Evolutionary conservation across 306 rosid species (phyloP), one percentile per base, ranked within the genome.

Genomic region (Cercis canadensis): DNA sequence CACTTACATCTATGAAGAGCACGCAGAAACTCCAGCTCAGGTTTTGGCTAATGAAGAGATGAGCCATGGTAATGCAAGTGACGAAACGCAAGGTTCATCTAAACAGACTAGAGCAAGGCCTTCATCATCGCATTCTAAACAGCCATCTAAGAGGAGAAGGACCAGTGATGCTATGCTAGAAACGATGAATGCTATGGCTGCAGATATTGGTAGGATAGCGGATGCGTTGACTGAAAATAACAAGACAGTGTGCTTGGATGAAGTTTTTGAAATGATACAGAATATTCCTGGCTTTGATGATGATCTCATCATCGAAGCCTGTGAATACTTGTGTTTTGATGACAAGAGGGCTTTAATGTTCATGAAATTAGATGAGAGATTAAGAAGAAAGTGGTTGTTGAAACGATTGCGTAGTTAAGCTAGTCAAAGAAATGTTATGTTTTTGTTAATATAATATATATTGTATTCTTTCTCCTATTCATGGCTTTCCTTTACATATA

Each of bases 111-210:
- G 83, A 66, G 78, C 75, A 21, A 85, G 77, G 54, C 90, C 85
- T 16, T 85, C 87, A 15, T 82, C 87, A 4, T 81, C 88, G 11
- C 77, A 82, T 58, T 82, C 89, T 11, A 54, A 72, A 53, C 80
- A 77, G 58, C 80, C 81, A 14, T 76, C 71, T 1, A 85, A 82
- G 66, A 56, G 80, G 69, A 80, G 83, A 53, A 74, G 75, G 8
- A 17, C 76, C 0, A 56, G 72, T 8, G 87, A 85, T 65, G 58
- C 46, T 14, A 57, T 85, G 81, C 59, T 85, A 49, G 67, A 85
- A 33, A 85, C 76, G 84, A 70, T 85, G 87, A 79, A 77, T 79
- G 70, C 73, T 14, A 85, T 85, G 87, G 89, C 85, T 46, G 79
- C 73, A 11, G 82, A 85, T 67, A 83, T 85, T 6, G 61, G 85